A percentile compares a stretch with the other conserved stretches of the same genome.
Conservation (phyloP, 768 basidiomycete species). For the Lactarius psammicola region DNA sequence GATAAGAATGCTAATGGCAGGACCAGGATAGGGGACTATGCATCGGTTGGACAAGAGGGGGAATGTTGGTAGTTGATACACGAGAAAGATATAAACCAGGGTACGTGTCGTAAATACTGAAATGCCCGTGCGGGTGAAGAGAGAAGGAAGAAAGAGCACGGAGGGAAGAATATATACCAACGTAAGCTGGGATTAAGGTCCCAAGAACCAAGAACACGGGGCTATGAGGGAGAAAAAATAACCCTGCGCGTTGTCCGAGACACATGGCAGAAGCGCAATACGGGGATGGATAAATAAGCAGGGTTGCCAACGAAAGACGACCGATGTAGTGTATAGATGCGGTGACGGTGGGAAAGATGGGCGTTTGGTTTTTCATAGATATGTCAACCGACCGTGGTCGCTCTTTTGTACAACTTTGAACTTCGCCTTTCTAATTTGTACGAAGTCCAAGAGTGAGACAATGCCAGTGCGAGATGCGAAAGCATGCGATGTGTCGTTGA, state of each 20-base stretch:
- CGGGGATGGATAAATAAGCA: constrained; percentile 29
- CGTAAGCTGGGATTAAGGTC: constrained; percentile 32
- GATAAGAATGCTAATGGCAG: constrained; percentile 14
- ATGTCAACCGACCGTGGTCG: constrained; percentile 35
- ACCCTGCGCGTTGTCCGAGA: constrained; percentile 32
- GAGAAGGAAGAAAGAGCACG: neutral
- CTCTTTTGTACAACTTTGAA: constrained; percentile 42
- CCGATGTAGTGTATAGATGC: constrained; percentile 33
- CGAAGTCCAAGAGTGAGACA: constrained; percentile 33
- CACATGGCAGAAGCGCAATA: constrained; percentile 31
- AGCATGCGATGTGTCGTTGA: constrained; percentile 28
- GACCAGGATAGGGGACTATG: constrained; percentile 20
- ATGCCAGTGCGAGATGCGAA: constrained; percentile 38
- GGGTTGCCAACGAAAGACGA: constrained; percentile 10
- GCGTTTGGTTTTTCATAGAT: constrained; percentile 32
- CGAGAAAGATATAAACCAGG: constrained; percentile 22
- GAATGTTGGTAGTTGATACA: constrained; percentile 31
- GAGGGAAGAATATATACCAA: constrained; percentile 14
- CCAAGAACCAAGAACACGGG: constrained; percentile 46
- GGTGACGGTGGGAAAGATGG: constrained; percentile 30
- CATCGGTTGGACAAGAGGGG: constrained; percentile 6
- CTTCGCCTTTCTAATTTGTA: constrained; percentile 32
- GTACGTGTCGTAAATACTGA: constrained; percentile 22
- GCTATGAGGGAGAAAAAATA: constrained; percentile 33
- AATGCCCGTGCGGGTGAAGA: neutral